A percentile compares a stretch with the other conserved stretches of the same genome.
These are phyloP conservation scores for Pezizomycotina sp. DNA, from an alignment of 2,329 filamentous ascomycete genomes.

Conservation along the genomic window DNA sequence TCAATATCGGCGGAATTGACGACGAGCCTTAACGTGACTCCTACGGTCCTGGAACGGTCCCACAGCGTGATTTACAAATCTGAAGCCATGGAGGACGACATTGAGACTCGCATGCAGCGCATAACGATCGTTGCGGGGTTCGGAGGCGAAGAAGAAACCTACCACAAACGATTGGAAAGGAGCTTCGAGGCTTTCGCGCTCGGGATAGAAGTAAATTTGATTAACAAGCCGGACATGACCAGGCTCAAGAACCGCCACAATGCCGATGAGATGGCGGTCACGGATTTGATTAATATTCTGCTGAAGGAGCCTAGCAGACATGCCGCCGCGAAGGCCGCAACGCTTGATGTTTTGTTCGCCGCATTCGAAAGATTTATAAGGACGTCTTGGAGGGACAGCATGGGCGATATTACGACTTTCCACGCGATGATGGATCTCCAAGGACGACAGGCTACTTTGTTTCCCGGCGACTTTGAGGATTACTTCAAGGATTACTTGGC, in stretches of 20 bases:
- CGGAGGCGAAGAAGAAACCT: slow-evolving; percentile 19
- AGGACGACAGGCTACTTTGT: slow-evolving; percentile 43
- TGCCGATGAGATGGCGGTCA: slow-evolving; percentile 19
- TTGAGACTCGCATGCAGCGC: slow-evolving; percentile 15
- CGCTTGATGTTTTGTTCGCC: slow-evolving; percentile 61
- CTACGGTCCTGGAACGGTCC: slow-evolving; percentile 16
- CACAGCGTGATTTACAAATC: slow-evolving; percentile 17
- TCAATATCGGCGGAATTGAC: too few species aligned
- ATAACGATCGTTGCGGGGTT: slow-evolving; percentile 18
- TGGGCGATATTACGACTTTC: slow-evolving; percentile 66
- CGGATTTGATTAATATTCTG: slow-evolving; percentile 21
- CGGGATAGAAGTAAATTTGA: slow-evolving; percentile 20
- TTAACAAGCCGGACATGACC: slow-evolving; percentile 18
- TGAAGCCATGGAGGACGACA: slow-evolving; percentile 10
- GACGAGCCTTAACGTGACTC: slow-evolving; percentile 16
- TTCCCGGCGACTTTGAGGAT: slow-evolving; percentile 56
- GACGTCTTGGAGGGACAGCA: slow-evolving; percentile 73
- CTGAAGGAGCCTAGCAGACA: slow-evolving; percentile 17
- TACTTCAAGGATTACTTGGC: slow-evolving; percentile 48
- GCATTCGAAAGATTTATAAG: slow-evolving; percentile 87
- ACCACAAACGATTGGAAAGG: slow-evolving; percentile 23
- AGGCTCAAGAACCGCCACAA: slow-evolving; percentile 18
- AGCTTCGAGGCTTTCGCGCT: slow-evolving; percentile 24
- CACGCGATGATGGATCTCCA: slow-evolving; percentile 60
- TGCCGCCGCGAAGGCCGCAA: slow-evolving; percentile 27